Percentiles rank a stretch among this genome's conserved stretches.
These are phyloP conservation scores for Leishmania mexicana DNA, from an alignment of 208 protist species.

Conservation along the genomic window DNA sequence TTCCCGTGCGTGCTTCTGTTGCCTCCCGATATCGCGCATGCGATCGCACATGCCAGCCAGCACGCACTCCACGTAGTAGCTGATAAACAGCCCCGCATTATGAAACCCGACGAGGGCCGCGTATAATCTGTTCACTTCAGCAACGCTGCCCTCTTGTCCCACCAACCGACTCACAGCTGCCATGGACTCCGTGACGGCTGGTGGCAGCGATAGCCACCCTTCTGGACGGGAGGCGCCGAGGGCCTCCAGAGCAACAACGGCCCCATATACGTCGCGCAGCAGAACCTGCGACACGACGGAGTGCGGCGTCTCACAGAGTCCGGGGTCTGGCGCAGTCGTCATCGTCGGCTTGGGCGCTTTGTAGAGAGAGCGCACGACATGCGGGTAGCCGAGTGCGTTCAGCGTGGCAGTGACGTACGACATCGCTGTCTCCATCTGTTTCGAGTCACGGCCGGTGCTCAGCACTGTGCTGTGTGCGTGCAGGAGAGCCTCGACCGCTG, in stretches of 20 bases:
- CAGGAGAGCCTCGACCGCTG: conserved; percentile 19
- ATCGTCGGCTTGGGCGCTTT: background rate
- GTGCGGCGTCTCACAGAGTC: conserved; percentile 71
- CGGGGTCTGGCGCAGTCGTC: conserved; percentile 16
- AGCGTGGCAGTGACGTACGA: conserved; percentile 65
- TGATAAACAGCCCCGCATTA: conserved; percentile 72
- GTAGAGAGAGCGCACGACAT: conserved; percentile 52
- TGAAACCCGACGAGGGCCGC: conserved; percentile 66
- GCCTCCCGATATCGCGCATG: conserved; percentile 29
- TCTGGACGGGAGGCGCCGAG: conserved; percentile 59
- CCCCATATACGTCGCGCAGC: conserved; percentile 37
- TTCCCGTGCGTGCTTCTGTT: background rate
- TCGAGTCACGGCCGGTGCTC: conserved; percentile 20
- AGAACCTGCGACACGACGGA: conserved; percentile 60
- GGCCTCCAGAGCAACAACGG: conserved; percentile 44
- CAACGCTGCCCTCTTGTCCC: conserved; percentile 38
- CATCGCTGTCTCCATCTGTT: conserved; percentile 63
- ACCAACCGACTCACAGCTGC: conserved; percentile 51
- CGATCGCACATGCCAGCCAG: conserved; percentile 77
- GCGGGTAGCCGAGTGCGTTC: conserved; percentile 39
- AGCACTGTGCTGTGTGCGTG: conserved; percentile 39
- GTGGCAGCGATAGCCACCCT: conserved; percentile 71
- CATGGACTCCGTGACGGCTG: conserved; percentile 44
- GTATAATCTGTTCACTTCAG: conserved; percentile 64
- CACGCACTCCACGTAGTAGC: conserved; percentile 68